phyloP scores from a whole-genome alignment of 129 eudicot genomes.

The Lactuca sativa region DNA sequence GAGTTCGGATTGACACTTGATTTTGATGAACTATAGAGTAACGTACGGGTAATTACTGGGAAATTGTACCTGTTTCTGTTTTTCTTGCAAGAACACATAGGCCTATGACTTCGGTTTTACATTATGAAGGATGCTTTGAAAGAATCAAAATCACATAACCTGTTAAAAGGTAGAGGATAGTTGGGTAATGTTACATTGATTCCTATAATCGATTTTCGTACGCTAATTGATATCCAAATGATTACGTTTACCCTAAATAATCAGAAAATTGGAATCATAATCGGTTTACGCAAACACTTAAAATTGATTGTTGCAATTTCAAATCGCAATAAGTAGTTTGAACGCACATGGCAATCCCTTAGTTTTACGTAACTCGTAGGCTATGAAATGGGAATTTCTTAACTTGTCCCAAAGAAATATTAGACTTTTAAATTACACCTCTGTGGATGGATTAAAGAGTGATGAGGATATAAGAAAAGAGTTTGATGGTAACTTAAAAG shows the following conservation, averaged over 20 bases:
- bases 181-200: background rate
- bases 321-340: too few species aligned
- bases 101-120: background rate
- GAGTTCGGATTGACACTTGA: slow-evolving; percentile 7
- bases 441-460: too few species aligned
- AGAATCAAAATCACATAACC: background rate
- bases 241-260: too few species aligned
- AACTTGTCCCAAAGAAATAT: too few species aligned
- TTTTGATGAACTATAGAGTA: background rate
- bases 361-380: background rate
- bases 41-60: background rate
- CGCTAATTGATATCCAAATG: background rate
- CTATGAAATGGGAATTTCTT: background rate
- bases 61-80: slow-evolving; percentile 1
- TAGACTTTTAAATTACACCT: too few species aligned
- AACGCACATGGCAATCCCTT: background rate
- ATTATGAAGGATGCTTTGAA: background rate
- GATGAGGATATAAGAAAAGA: too few species aligned
- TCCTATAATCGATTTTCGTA: background rate
- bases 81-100: background rate
- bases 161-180: background rate
- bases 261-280: too few species aligned
- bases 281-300: too few species aligned
- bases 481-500: too few species aligned
- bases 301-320: too few species aligned